A percentile compares a stretch with the other conserved stretches of the same genome.
Conservation (phyloP, 768 basidiomycete species). For the Naganishia vishniacii region DNA sequence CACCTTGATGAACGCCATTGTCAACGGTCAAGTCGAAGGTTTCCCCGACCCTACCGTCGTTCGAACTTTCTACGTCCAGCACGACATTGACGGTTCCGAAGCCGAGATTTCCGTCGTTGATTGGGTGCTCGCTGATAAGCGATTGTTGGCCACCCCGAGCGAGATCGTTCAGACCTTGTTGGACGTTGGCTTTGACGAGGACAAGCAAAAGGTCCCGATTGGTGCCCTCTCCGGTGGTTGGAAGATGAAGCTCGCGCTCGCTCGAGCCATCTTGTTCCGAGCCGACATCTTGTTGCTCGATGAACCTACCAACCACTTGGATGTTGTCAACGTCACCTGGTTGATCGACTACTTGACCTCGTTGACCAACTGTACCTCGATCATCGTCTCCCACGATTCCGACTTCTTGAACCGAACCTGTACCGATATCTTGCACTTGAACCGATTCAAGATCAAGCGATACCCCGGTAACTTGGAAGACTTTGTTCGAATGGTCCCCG, state of each 20-base stretch:
- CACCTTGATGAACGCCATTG: conserved; percentile 48
- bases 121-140: conserved; percentile 80
- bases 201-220: conserved; percentile 76
- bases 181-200: conserved; percentile 85
- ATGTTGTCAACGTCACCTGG: conserved; percentile 96
- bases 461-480: conserved; percentile 92
- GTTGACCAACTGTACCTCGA: conserved; percentile 86
- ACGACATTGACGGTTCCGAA: conserved; percentile 95
- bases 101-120: conserved; percentile 81
- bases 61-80: conserved; percentile 98
- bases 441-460: conserved; percentile 94
- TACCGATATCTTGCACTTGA: conserved; percentile 93
- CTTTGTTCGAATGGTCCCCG: conserved; percentile 89
- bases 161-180: conserved; percentile 76
- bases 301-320: conserved; percentile 81
- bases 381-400: conserved; percentile 98
- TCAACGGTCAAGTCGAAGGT: conserved; percentile 76
- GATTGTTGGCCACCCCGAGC: conserved; percentile 63
- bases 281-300: conserved; percentile 94
- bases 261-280: conserved; percentile 95
- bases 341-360: conserved; percentile 85
- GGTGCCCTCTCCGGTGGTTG: conserved; percentile 94
- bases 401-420: conserved; percentile 96
- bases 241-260: conserved; percentile 99
- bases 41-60: conserved; percentile 97